These are phyloP conservation scores for Trichocomaceae sp. DNA, from an alignment of 2,329 filamentous ascomycete genomes.

Conservation along the genomic window DNA sequence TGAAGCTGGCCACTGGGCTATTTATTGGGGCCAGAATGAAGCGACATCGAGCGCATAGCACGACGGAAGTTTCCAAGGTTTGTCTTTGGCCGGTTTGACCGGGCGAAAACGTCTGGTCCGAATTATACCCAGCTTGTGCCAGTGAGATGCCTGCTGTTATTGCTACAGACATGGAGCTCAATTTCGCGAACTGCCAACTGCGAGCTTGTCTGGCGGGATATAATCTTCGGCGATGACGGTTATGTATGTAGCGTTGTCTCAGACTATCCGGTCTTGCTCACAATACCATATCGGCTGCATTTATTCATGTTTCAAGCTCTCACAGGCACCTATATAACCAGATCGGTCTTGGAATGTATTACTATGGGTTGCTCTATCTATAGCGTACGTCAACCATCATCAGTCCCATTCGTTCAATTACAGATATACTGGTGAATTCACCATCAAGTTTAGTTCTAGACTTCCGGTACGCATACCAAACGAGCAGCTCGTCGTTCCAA, in stretches of 20 bases:
- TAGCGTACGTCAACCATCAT: neutral
- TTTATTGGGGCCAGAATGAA: conserved; percentile 22
- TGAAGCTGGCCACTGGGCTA: conserved; percentile 17
- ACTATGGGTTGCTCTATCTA: neutral
- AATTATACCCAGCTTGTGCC: conserved; percentile 18
- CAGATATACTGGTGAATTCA: conserved; percentile 15
- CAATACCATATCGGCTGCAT: neutral
- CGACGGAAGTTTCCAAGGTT: conserved; percentile 23
- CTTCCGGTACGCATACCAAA: conserved; percentile 24
- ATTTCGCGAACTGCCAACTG: conserved; percentile 23
- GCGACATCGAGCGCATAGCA: conserved; percentile 14
- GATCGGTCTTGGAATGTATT: neutral
- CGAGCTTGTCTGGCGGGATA: conserved; percentile 12
- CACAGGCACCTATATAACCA: neutral
- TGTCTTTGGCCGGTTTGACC: conserved; percentile 26
- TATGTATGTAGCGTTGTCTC: neutral
- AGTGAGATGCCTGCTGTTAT: conserved; percentile 20
- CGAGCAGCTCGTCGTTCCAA: conserved; percentile 26
- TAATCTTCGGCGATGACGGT: neutral
- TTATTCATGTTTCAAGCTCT: neutral
- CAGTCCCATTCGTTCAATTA: neutral
- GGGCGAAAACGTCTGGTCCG: conserved; percentile 20
- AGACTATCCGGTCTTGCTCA: neutral
- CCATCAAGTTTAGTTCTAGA: conserved; percentile 14
- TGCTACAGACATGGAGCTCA: conserved; percentile 20